These are phyloP conservation scores for Tricholoma bakamatsutake DNA, from an alignment of 768 basidiomycete species.

Conservation along the genomic window DNA sequence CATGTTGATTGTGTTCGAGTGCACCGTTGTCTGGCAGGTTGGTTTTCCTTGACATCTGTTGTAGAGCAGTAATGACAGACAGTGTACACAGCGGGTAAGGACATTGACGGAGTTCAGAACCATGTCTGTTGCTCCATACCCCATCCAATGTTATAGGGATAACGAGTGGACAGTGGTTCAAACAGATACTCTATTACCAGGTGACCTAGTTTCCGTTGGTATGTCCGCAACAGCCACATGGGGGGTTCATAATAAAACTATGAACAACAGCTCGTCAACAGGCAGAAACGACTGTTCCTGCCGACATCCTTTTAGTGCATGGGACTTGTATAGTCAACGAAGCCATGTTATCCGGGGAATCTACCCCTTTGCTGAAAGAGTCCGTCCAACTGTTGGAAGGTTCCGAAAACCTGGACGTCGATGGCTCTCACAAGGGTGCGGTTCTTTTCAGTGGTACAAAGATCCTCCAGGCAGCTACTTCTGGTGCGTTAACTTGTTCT, in stretches of 20 bases:
- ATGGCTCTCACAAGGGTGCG: conserved; percentile 79
- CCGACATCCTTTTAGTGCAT: conserved; percentile 86
- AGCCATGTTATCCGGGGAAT: conserved; percentile 98
- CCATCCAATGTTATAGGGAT: conserved; percentile 77
- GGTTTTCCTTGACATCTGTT: conserved; percentile 16
- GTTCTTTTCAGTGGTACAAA: conserved; percentile 97
- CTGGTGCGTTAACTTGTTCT: conserved; percentile 27
- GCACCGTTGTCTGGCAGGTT: conserved; percentile 98
- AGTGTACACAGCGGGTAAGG: conserved; percentile 67
- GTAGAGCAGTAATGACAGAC: not conserved
- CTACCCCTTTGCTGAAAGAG: conserved; percentile 94
- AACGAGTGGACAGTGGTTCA: conserved; percentile 75
- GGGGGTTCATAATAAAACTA: not conserved
- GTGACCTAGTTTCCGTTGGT: conserved; percentile 84
- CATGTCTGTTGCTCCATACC: conserved; percentile 91
- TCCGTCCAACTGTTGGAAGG: conserved; percentile 81
- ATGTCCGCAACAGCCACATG: conserved; percentile 6
- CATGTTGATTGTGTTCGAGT: conserved; percentile 98
- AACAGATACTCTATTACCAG: conserved; percentile 85
- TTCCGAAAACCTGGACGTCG: conserved; percentile 74
- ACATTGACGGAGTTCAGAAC: conserved; percentile 95
- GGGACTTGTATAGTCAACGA: conserved; percentile 98
- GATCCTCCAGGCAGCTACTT: conserved; percentile 74
- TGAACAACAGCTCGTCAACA: conserved; percentile 49
- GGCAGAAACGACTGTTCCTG: conserved; percentile 85